Evolutionary conservation across 192 early-diverging fungal species (phyloP), one percentile per base, ranked within the genome.

Genomic region (Dissophora ornata): DNA sequence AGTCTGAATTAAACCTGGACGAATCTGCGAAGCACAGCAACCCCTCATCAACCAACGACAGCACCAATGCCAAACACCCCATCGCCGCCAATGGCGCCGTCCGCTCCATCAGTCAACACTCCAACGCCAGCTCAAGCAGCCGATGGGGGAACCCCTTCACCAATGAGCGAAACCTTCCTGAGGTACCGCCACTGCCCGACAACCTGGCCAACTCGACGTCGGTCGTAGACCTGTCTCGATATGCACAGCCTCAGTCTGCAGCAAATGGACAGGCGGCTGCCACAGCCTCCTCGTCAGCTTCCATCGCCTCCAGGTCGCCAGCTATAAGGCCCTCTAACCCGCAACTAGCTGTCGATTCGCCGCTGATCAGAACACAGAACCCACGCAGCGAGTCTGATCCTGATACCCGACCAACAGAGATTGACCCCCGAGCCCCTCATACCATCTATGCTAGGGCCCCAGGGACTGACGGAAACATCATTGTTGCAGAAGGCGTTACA

Each of bases 111-210:
- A 47, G 69, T 1, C 54, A 46, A 10, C 61, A 73, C 22, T 64
- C 70, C 0, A 65, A 64, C 24, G 70, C 62, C n/a, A 74, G 70
- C 48, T 57, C 62, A 8, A n/a, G 44, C 46, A 59, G 45, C 6
- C 69, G 62, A 30, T 19, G 55, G 12, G 62, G 46, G 9, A 38
- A n/a, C 28, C 10, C 67, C 2, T 30, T 25, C 30, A 21, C 51
- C 25, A 3, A 13, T 18, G 49, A 10, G 1, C 16, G 19, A 9
- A 13, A 11, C 38, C 24, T 46, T 13, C 48, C 58, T 24, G 48
- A 57, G 30, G 47, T 69, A 6, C 66, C 66, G 16, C 11, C 47
- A 24, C 19, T 52, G 10, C 56, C 48, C 12, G 21, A 36, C 48
- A n/a, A 22, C 55, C 32, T 50, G 16, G 26, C 13, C 62, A 21